Conservation (phyloP, 2,329 filamentous ascomycete genomes). For the Phialocephala subalpina region DNA sequence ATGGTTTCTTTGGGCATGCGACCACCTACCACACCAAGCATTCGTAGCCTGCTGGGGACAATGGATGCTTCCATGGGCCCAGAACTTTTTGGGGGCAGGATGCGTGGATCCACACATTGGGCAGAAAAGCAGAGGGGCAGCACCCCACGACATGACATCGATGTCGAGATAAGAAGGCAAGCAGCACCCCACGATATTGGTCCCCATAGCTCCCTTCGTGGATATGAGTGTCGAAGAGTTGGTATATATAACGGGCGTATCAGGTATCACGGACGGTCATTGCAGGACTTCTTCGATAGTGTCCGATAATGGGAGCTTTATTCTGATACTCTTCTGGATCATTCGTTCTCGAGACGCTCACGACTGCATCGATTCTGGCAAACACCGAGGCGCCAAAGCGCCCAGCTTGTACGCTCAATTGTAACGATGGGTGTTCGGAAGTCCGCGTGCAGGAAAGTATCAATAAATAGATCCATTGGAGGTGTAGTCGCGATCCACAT, state of each 20-base stretch:
- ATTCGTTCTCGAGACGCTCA: neutral
- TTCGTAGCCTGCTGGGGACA: too few species aligned
- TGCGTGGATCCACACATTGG: too few species aligned
- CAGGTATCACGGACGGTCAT: neutral
- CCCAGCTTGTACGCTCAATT: neutral
- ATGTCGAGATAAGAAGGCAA: too few species aligned
- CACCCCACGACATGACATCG: too few species aligned
- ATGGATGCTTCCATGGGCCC: neutral
- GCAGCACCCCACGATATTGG: too few species aligned
- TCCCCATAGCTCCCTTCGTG: too few species aligned
- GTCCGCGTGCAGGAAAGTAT: neutral
- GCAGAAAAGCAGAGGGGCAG: too few species aligned
- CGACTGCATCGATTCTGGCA: neutral
- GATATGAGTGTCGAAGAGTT: too few species aligned
- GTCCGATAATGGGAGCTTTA: neutral
- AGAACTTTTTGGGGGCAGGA: neutral
- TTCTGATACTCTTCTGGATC: neutral
- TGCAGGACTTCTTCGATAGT: neutral
- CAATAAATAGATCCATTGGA: neutral
- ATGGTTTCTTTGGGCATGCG: too few species aligned
- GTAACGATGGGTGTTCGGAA: neutral
- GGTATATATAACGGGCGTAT: too few species aligned
- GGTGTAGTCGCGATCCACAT: neutral
- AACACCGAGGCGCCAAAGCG: neutral
- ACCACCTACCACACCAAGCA: too few species aligned